Evolutionary conservation across 352 stramenopile genomes (phyloP).

Genomic region (Globisporangium cystogenes): DNA sequence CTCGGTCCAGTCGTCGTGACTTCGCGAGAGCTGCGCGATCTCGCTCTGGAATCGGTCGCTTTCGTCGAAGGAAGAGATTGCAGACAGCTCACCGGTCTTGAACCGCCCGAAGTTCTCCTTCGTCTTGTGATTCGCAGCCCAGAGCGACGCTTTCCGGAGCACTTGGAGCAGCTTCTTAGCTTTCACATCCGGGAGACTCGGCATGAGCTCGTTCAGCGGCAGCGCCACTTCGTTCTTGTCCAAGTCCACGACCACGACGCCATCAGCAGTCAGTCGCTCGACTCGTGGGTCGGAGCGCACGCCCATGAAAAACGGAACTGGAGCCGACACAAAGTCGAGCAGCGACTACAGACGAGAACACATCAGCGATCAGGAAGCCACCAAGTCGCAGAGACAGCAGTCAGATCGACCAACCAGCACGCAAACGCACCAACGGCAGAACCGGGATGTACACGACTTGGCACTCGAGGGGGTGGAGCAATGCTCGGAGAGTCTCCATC

Average conservation of each 20-base stretch:
- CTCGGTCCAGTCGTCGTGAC: constrained; percentile 44
- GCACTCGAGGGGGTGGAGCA: constrained; percentile 61
- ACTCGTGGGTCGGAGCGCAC: constrained; percentile 36
- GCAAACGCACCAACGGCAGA: constrained; percentile 37
- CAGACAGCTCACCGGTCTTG: constrained; percentile 12
- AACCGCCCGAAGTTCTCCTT: constrained; percentile 20
- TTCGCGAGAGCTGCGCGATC: constrained; percentile 16
- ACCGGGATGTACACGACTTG: constrained; percentile 77
- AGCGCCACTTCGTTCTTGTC: constrained; percentile 54
- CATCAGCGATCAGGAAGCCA: too few relatives aligned
- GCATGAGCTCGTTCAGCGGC: constrained; percentile 36
- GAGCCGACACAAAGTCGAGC: constrained; percentile 64
- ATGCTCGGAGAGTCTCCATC: constrained; percentile 51
- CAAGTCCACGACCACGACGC: constrained; percentile 63
- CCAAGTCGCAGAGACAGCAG: background rate
- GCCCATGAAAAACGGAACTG: constrained; percentile 79
- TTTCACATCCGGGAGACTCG: constrained; percentile 46
- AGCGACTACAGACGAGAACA: constrained; percentile 27
- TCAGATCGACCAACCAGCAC: background rate
- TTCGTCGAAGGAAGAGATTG: constrained; percentile 15
- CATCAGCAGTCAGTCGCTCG: constrained; percentile 37
- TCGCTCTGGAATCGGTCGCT: constrained; percentile 22
- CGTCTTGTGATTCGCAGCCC: constrained; percentile 30
- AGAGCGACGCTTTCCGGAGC: constrained; percentile 39
- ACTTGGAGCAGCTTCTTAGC: constrained; percentile 52